Evolutionary conservation across 345 rosid species (phyloP), one percentile per base, ranked within the genome.

Genomic region (Rhodamnia rubescens): DNA sequence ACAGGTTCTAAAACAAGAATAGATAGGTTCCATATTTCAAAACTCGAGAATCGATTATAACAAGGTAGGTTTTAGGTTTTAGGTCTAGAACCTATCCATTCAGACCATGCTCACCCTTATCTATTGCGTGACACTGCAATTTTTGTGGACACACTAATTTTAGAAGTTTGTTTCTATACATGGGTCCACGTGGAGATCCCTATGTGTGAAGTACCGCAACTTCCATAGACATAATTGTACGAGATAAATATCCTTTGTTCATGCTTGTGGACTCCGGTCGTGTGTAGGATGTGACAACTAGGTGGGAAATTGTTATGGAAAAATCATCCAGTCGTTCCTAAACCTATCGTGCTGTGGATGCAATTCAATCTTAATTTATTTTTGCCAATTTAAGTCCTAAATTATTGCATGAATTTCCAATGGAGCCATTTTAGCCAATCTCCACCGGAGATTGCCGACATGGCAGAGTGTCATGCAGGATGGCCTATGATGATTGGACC

Each of bases 401-500:
- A 32, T 9, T 2, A 7, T 29, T 29, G 1, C 9, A 11, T 2
- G 8, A 29, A 61, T 5, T 15, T 29, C 22, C 74, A 61, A n/a
- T 4, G 1, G n/a, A 59, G 40, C n/a, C 69, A 3, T n/a, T 26
- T 29, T 11, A 4, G 32, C 18, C 7, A 15, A 58, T 58, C 27
- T 58, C n/a, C 27, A 11, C 6, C 2, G 4, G 9, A 7, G 21
- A 61, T 29, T 29, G 32, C 5, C 15, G 1, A 29, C 40, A 29
- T 1, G 18, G 11, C 18, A 4, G 0, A 13, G 32, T 29, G 20
- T 2, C 40, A 27, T 5, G 5, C 2, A 27, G 21, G 5, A 27
- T 0, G 4, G 0, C 0, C 3, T 3, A 4, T 1, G 2, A 61
- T 3, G 10, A 15, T 0, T 29, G 14, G 16, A 58, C 14, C 4